phyloP scores from a whole-genome alignment of 768 basidiomycete genomes.

The Lactifluus volemus region DNA sequence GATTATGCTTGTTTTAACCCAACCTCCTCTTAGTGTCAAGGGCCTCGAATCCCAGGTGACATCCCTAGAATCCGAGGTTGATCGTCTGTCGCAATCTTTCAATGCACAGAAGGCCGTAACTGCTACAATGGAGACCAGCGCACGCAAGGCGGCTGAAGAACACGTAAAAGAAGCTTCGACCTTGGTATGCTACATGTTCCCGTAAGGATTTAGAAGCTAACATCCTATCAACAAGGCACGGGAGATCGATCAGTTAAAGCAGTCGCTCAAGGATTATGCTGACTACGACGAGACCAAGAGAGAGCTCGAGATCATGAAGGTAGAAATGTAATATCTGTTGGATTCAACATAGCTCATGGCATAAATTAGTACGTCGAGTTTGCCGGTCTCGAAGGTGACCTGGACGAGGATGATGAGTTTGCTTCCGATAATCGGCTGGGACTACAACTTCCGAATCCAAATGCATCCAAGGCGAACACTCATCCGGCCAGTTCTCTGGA shows the following conservation, averaged over 20 bases:
- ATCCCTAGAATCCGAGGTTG: conserved; percentile 69
- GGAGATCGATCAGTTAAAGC: conserved; percentile 63
- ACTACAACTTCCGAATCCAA: conserved; percentile 77
- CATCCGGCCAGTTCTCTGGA: conserved; percentile 81
- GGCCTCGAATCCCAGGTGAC: conserved; percentile 63
- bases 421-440: conserved; percentile 33
- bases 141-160: conserved; percentile 52
- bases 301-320: conserved; percentile 98
- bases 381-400: conserved; percentile 75
- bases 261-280: conserved; percentile 57
- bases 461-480: conserved; percentile 72
- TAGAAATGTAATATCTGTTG: conserved; percentile 24
- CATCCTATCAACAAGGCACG: conserved; percentile 30
- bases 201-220: not conserved
- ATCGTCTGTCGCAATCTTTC: conserved; percentile 56
- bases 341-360: not conserved
- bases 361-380: conserved; percentile 84
- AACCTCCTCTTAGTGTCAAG: conserved; percentile 42
- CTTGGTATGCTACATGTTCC: conserved; percentile 31
- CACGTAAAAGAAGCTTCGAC: conserved; percentile 48
- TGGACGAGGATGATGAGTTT: conserved; percentile 43
- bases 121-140: conserved; percentile 37
- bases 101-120: conserved; percentile 49
- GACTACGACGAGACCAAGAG: conserved; percentile 99
- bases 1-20: not conserved